A percentile compares a stretch with the other conserved stretches of the same genome.
Evolutionary conservation across 208 protist species (phyloP).

Genomic region (Herpetomonas tarakana): DNA sequence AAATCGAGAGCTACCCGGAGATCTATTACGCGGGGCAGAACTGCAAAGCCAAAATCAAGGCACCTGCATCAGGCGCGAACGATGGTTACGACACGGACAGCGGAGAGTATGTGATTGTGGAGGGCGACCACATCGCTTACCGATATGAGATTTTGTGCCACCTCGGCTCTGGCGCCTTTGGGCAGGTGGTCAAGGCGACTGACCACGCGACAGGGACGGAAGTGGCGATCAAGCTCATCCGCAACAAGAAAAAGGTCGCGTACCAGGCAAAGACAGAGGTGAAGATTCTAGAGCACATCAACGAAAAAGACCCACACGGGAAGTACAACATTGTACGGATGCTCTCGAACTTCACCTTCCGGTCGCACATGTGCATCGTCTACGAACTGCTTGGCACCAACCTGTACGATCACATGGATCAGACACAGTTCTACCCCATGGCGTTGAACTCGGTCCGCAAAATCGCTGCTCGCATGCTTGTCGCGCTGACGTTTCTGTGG

Average conservation of each 20-base stretch:
- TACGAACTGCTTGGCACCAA: conserved; percentile 73
- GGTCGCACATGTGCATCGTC: conserved; percentile 72
- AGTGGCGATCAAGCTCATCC: conserved; percentile 85
- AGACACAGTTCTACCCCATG: conserved; percentile 77
- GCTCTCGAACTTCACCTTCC: conserved; percentile 67
- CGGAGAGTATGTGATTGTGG: conserved; percentile 90
- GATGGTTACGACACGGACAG: conserved; percentile 92
- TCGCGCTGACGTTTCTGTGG: conserved; percentile 76
- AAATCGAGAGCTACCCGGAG: conserved; percentile 45
- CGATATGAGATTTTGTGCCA: conserved; percentile 76
- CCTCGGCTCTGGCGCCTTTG: conserved; percentile 85
- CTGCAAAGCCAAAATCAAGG: conserved; percentile 53
- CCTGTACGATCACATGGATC: conserved; percentile 76
- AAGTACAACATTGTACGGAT: conserved; percentile 71
- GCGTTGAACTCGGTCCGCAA: conserved; percentile 54
- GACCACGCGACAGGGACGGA: conserved; percentile 43
- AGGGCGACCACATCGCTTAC: conserved; percentile 93
- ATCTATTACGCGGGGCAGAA: conserved; percentile 74
- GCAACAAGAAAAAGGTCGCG: conserved; percentile 56
- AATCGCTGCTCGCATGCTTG: conserved; percentile 64
- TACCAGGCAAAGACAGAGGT: conserved; percentile 78
- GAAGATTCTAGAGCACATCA: conserved; percentile 71
- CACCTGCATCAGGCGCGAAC: conserved; percentile 52
- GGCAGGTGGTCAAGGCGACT: conserved; percentile 75
- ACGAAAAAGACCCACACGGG: conserved; percentile 50